Base-by-base conservation (phyloP, 208 protist species). In the Vickermania ingenoplastis region DNA sequence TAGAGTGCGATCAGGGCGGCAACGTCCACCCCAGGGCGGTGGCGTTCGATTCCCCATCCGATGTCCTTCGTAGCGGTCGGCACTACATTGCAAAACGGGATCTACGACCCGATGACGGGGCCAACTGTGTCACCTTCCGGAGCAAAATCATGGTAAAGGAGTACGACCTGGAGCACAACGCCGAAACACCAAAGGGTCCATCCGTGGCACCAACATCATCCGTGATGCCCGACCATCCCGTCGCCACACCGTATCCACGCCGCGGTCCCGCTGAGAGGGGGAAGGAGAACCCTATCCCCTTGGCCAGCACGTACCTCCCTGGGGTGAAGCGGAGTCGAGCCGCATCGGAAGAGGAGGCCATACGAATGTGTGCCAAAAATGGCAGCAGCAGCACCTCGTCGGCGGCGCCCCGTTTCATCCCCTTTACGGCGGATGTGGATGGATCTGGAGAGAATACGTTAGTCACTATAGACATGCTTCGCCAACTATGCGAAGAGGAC, bases 71-170 rank as follows among this genome's bases (percentile, higher is more conserved):
- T 64, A 71, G 74, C 28, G 86, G 86, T 3, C 69, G 69, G 28
- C 81, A 93, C 69, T 93, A 93, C 71, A 80, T 93, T 41, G 81
- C 79, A 3, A 65, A 79, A 2, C 79, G 86, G 22, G 86, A 90
- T 52, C 69, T 67, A 13, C 67, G 63, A 11, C 30, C 72, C 1
- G 75, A 77, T 41, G 57, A 61, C 1, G 59, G 65, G 13, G 67
- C 61, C 30, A 83, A 66, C 11, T 77, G 78, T 1, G 86, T 93
- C 13, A 85, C 81, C 14, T 93, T 93, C 62, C 79, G 77, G 21
- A 74, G 83, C 2, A 89, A 89, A 50, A 88, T 93, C 49, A 51
- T 69, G 13, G 83, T 93, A 31, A 79, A 89, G 64, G 82, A 93
- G 76, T 93, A 87, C 66, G 76, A 88, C 45, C 54, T 83, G 52